Evolutionary conservation across 441 rosid genomes (phyloP), one percentile per base, ranked within the genome.

Genomic region (Gossypium laxum): DNA sequence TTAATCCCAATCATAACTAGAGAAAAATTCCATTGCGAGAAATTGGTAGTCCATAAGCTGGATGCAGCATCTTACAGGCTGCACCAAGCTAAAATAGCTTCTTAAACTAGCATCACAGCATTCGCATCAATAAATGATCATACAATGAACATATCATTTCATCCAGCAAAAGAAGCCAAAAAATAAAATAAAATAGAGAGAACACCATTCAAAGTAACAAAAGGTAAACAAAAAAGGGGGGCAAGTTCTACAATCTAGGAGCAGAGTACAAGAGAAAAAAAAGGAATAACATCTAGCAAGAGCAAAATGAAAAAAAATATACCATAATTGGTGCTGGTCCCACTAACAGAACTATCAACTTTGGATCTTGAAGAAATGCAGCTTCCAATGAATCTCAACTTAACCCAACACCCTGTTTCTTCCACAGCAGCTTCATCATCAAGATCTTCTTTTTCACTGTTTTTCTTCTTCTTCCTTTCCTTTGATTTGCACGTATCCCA

Each of bases 351-450:
- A 79, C 80, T 90, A 81, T 91, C 98, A 69, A 91, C 95, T 79
- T 93, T 91, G 85, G 98, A 81, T 82, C 92, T 89, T 67, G 98
- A 87, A 87, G 95, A 82, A 79, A 86, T 85, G 85, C 96, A 89
- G 86, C 92, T 83, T 47, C 89, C 83, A 50, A 89, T 81, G 75
- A 89, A 84, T 85, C 91, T 80, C 66, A 86, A 83, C 85, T 81
- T 90, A 77, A 84, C 61, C 98, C 98, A 93, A 69, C 95, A 93
- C 22, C 98, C 91, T 43, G 79, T 81, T 32, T 74, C 81, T 66
- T 76, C 84, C 62, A 76, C 70, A 52, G 70, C 73, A 47, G 63
- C 79, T 54, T 30, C 76, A 58, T 74, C 82, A 51, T 65, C 83
- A 34, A 65, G 77, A 21, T 55, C 78, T 47, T 72, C 76, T 63